phyloP scores from a whole-genome alignment of 192 early-diverging fungal species.

The Rhizophlyctis rosea region DNA sequence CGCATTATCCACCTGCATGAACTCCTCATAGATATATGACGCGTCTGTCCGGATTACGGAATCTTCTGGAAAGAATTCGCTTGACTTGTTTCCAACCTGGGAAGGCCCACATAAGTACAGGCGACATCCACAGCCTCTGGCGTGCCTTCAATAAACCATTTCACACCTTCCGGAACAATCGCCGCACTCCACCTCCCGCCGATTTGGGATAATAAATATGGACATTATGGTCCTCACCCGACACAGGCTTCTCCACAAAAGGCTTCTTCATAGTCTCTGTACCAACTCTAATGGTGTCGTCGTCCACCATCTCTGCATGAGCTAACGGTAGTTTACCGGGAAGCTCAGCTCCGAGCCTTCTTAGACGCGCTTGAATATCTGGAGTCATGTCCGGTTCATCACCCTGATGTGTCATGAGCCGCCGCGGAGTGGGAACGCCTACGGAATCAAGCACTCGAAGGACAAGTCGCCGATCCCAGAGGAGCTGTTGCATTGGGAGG shows the following conservation, averaged over 20 bases:
- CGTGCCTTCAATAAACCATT: too few species aligned
- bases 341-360: constrained; percentile 38
- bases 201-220: constrained; percentile 85
- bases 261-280: constrained; percentile 75
- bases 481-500: constrained; percentile 78
- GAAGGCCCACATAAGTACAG: too few species aligned
- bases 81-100: constrained; percentile 90
- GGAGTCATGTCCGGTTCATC: constrained; percentile 28
- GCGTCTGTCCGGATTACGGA: constrained; percentile 65
- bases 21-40: constrained; percentile 93
- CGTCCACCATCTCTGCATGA: constrained; percentile 24
- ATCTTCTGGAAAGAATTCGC: constrained; percentile 76
- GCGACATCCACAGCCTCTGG: too few species aligned
- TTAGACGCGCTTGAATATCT: constrained; percentile 52
- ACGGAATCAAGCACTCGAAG: constrained; percentile 74
- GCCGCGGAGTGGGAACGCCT: constrained; percentile 76
- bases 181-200: constrained; percentile 66
- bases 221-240: constrained; percentile 96
- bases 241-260: constrained; percentile 97
- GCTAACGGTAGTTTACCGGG: constrained; percentile 12
- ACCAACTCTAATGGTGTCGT: constrained; percentile 70
- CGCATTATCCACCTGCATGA: constrained; percentile 89
- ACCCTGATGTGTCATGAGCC: constrained; percentile 54
- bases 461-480: constrained; percentile 89
- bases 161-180: constrained; percentile 39